Base-by-base conservation (phyloP, 441 rosid genomes). In the Rhodomyrtus psidioides region DNA sequence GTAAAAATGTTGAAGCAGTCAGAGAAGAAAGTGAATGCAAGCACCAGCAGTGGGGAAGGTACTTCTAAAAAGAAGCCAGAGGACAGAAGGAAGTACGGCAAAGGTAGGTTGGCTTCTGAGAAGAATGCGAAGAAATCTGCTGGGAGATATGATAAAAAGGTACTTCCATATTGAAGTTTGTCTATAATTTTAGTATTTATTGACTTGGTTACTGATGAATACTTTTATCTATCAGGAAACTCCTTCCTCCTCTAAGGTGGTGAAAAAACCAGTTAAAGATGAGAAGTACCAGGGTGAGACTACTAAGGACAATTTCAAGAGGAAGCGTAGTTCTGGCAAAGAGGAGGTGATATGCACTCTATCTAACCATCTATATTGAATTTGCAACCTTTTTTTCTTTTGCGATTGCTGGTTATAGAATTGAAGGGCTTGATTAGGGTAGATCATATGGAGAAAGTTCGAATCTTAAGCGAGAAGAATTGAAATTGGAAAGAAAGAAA, bases 251-350 rank as follows among this genome's bases (percentile, higher is more conserved):
- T 91, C 91, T 55, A 97, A 94, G 90, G 87, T 93, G 24, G 89
- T 87, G 70, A 82, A 85, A 84, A 95, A 94, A 87, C 87, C 87
- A 83, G 88, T 86, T 56, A 94, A 91, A 90, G 94, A 92, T 87
- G 95, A 91, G 84, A 90, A 81, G 83, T 90, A 85, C 8, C 39
- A 53, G 83, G 95, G 91, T 88, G 97, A 93, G 88, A 94, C 92
- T 85, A 91, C 97, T 24, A 91, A 93, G 93, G 86, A 92, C 82
- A 90, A 84, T 89, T 59, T 88, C 87, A 97, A 94, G 94, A 91
- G 97, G 86, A 97, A 93, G 89, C 94, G 88, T 21, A 88, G 93
- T 70, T 88, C 90, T 46, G 95, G 84, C 60, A 89, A 90, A 88
- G 94, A 92, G 58, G 92, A 94, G 90, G 99, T 94, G 90, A 19